Evolutionary conservation across 1,139 yeast genomes (phyloP), one percentile per base, ranked within the genome.

Genomic region (Saccharomyces hybrid): DNA sequence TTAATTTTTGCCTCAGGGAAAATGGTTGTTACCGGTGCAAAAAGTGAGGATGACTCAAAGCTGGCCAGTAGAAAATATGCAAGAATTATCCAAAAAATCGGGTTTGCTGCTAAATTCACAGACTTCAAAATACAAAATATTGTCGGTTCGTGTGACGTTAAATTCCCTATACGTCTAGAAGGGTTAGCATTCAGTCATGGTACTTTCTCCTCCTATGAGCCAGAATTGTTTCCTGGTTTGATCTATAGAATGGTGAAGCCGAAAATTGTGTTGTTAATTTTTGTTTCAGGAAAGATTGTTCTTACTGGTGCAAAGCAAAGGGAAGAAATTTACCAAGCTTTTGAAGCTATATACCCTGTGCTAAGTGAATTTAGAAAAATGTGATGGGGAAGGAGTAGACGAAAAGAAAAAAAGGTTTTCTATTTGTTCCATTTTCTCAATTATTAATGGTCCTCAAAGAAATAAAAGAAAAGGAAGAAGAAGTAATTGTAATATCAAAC

Each of bases 241-340:
- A 93, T 93, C 75, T 93, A 93, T 78, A 90, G 99, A 80, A 93
- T 93, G 99, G 99, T 93, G 67, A 93, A 93, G 71, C 99, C 99
- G 25, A 93, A 93, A 72, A 93, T 93, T 74, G 99, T 93, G 57
- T 76, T 93, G 70, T 80, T 93, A 75, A 91, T 93, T 68, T 93
- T 93, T 73, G 99, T 93, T 56, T 88, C 96, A 41, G 99, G 99
- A 49, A 93, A 95, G 73, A 93, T 93, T 74, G 99, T 93, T 57
- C 78, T 93, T 66, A 93, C 99, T 23, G 99, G 99, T 78, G 99
- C 99, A 32, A 93, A 93, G 73, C 98, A 93, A 73, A 87, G 99
- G 73, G 99, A 93, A 72, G 99, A 93, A 73, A 93, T 93, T 63
- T 93, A 93, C 72, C 96, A 91, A 63, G 99, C 99, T 5, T 93